Base-by-base conservation (phyloP, 352 stramenopile genomes). In the Pythium plurisporium region DNA sequence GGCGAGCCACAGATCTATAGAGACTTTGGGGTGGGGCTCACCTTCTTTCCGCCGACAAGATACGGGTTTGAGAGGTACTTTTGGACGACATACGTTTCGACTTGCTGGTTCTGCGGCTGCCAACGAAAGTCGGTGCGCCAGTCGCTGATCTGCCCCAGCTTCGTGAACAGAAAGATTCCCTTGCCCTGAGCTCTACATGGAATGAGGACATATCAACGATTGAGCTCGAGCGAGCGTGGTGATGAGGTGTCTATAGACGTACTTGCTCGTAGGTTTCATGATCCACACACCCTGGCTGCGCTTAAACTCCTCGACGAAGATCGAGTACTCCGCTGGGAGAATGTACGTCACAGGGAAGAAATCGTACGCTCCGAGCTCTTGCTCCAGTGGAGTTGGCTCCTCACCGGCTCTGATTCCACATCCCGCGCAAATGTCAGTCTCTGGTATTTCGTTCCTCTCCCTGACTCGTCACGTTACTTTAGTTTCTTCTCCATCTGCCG, bases 301-400 rank as follows among this genome's bases (percentile, higher is more conserved):
- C 56, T 97, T 97, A 51, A 97, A 98, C 50, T 97, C 89, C 71
- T 98, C 91, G 1, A 98, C 87, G 61, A 98, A 98, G 64, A 98
- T 88, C 19, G 84, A 85, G 60, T 98, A 98, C 46, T 98, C 91
- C 4, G 87, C 79, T 4, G 93, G 92, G n/a, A 98, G 73, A 47
- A 97, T 96, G 66, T 97, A 98, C 31, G 91, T 97, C 55, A 83
- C 73, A 10, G 93, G 90, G 65, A 96, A 96, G 47, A 97, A 97
- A 65, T 96, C 75, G 69, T 96, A 96, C 2, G 77, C 75, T 1
- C 82, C 79, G 3, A 86, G 54, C 46, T 65, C 47, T 10, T 62
- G 23, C 60, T 64, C 45, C 37, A 48, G 62, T 33, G 5, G 48
- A 5, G 42, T 46, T 14, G 49, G 29, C n/a, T 55, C 54, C 45